Base-by-base conservation (phyloP, 441 rosid species). In the Brassica balearica region DNA sequence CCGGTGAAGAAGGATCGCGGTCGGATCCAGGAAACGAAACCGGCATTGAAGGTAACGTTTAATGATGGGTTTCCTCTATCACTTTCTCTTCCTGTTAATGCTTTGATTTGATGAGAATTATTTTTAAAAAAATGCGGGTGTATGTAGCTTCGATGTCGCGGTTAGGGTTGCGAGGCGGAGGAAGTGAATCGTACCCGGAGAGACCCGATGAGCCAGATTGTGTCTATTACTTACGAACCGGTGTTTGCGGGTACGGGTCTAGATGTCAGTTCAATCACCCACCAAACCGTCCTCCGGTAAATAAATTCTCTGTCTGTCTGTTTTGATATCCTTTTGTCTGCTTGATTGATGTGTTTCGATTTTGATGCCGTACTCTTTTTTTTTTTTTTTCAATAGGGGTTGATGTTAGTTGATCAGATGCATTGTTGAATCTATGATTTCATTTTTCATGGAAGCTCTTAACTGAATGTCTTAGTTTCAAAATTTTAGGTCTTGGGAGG, bases 261-360 rank as follows among this genome's bases (percentile, higher is more conserved):
- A 86, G 91, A 85, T 95, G 98, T 88, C 95, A 93, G 85, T 95
- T 86, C 87, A 95, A 95, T 83, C 98, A 95, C 78, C 97, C 98
- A 29, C 93, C 82, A 53, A 90, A 95, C 82, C 93, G 91, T 59
- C 81, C 81, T 72, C 78, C 77, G 89, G 98, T 95, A 91, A 91
- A 43, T 25, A 25, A 25, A 29, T 29, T 29, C 34, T 29, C 34
- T 29, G 34, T 29, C 1, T 29, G 34, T 29, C 34, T 29, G 7
- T 29, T 29, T 29, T 29, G 34, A 29, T 29, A 29, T 1, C 7
- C 34, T 29, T 29, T 1, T 29, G 34, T 29, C 34, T 29, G 34
- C 34, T 29, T 29, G 34, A 29, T 29, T 29, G 34, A 29, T 29
- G 34, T 29, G 34, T 29, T 29, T 29, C 34, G 34, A 29, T 29